Conservation (phyloP, 1,284 basidiomycete species). For the Afroboletus lepidellus region DNA sequence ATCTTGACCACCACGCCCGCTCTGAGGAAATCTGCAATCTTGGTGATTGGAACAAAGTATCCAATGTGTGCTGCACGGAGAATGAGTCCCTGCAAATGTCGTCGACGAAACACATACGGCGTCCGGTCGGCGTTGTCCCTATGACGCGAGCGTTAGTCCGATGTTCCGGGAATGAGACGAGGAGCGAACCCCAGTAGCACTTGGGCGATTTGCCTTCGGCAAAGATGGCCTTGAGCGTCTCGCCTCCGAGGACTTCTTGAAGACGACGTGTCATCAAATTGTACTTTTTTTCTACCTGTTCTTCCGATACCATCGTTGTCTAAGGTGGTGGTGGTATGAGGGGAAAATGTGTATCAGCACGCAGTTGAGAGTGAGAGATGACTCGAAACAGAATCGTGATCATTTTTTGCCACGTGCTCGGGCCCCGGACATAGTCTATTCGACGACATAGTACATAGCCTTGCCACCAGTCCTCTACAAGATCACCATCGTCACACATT, state of each 20-base stretch:
- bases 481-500: background rate
- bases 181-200: slow-evolving; percentile 83
- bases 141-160: slow-evolving; percentile 8
- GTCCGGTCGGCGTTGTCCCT: slow-evolving; percentile 93
- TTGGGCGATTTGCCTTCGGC: slow-evolving; percentile 76
- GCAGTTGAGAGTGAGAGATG: background rate
- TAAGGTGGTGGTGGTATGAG: slow-evolving; percentile 4
- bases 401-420: slow-evolving; percentile 17
- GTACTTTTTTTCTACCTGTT: slow-evolving; percentile 62
- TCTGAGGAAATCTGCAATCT: slow-evolving; percentile 95
- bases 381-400: slow-evolving; percentile 12
- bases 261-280: slow-evolving; percentile 85
- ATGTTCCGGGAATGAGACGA: slow-evolving; percentile 1
- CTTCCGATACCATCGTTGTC: slow-evolving; percentile 27
- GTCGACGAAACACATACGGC: slow-evolving; percentile 63
- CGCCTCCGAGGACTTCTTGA: slow-evolving; percentile 87
- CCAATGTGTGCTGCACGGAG: slow-evolving; percentile 83
- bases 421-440: too few relatives aligned
- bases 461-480: background rate
- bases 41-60: slow-evolving; percentile 94
- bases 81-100: background rate
- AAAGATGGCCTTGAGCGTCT: slow-evolving; percentile 81
- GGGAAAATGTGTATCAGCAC: background rate
- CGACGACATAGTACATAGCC: too few relatives aligned
- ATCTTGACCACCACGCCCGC: slow-evolving; percentile 92